Percentiles rank a stretch among this genome's conserved stretches.
phyloP scores from a whole-genome alignment of 2,329 filamentous ascomycete genomes.

The Pyricularia grisea region DNA sequence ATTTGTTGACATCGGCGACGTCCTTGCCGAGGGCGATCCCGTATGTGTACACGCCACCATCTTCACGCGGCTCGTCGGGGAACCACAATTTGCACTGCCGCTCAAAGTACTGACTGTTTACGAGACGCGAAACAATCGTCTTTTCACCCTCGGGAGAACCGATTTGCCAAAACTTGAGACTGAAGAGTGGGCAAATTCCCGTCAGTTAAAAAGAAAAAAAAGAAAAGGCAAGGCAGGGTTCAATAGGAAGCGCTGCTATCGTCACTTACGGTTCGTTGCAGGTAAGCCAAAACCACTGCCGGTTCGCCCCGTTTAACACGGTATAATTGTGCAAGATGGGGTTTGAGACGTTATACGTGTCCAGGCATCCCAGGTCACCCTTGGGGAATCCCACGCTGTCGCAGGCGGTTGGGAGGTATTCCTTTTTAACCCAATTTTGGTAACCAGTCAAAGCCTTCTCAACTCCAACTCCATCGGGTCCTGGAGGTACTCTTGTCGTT shows the following conservation, averaged over 20 bases:
- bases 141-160: slow-evolving; percentile 31
- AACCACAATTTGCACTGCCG: slow-evolving; percentile 34
- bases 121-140: slow-evolving; percentile 29
- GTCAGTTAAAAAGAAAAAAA: not conserved
- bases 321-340: slow-evolving; percentile 25
- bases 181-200: not conserved
- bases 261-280: slow-evolving; percentile 34
- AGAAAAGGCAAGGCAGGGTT: not conserved
- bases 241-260: not conserved
- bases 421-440: slow-evolving; percentile 33
- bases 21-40: slow-evolving; percentile 22
- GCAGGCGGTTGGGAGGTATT: slow-evolving; percentile 32
- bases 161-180: slow-evolving; percentile 28
- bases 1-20: slow-evolving; percentile 22
- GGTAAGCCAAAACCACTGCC: slow-evolving; percentile 46
- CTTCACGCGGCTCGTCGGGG: slow-evolving; percentile 17
- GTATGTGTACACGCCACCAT: slow-evolving; percentile 12
- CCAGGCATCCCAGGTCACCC: slow-evolving; percentile 35
- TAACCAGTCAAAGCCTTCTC: slow-evolving; percentile 43
- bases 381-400: slow-evolving; percentile 28
- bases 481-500: slow-evolving; percentile 16
- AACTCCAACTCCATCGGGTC: slow-evolving; percentile 42
- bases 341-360: slow-evolving; percentile 33
- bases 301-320: slow-evolving; percentile 29
- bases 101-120: slow-evolving; percentile 27